Percentiles rank a stretch among this genome's conserved stretches.
Conservation (phyloP, 352 stramenopile species). For the Globisporangium radiosum region DNA sequence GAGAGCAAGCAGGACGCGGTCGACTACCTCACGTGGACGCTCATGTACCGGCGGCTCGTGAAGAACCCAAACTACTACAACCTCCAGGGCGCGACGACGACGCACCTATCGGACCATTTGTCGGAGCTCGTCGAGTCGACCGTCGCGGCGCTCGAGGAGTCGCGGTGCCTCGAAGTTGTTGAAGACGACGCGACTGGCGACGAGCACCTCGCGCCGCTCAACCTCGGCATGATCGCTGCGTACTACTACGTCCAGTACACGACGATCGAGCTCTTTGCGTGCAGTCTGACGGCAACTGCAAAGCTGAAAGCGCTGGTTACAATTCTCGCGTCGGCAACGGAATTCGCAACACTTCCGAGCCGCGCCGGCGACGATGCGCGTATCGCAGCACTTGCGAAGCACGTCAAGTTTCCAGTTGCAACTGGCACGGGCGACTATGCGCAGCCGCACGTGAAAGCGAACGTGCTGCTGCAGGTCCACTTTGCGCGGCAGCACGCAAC, state of each 20-base stretch:
- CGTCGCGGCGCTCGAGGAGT: constrained; percentile 95
- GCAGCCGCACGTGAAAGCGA: constrained; percentile 94
- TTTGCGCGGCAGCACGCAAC: constrained; percentile 91
- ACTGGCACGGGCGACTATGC: constrained; percentile 80
- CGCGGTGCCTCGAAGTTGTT: constrained; percentile 93
- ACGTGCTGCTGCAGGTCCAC: constrained; percentile 96
- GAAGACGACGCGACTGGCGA: constrained; percentile 89
- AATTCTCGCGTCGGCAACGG: constrained; percentile 94
- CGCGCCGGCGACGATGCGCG: constrained; percentile 92
- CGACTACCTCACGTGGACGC: constrained; percentile 99
- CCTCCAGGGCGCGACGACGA: constrained; percentile 87
- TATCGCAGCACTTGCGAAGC: constrained; percentile 91
- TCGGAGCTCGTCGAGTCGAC: constrained; percentile 98
- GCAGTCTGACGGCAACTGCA: constrained; percentile 94
- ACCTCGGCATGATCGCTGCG: constrained; percentile 98
- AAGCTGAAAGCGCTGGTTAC: constrained; percentile 96
- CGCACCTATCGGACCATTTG: constrained; percentile 96
- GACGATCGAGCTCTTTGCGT: constrained; percentile 98
- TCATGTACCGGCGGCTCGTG: constrained; percentile 97
- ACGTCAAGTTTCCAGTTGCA: constrained; percentile 90
- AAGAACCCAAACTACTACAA: constrained; percentile 99
- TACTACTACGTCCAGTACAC: constrained; percentile 99
- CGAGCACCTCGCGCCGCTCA: constrained; percentile 92
- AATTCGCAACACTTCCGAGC: constrained; percentile 94
- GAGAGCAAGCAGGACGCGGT: constrained; percentile 98